These are phyloP conservation scores for Chrysopogon serrulatus DNA, from an alignment of 176 grass and related monocot genomes.

Conservation along the genomic window DNA sequence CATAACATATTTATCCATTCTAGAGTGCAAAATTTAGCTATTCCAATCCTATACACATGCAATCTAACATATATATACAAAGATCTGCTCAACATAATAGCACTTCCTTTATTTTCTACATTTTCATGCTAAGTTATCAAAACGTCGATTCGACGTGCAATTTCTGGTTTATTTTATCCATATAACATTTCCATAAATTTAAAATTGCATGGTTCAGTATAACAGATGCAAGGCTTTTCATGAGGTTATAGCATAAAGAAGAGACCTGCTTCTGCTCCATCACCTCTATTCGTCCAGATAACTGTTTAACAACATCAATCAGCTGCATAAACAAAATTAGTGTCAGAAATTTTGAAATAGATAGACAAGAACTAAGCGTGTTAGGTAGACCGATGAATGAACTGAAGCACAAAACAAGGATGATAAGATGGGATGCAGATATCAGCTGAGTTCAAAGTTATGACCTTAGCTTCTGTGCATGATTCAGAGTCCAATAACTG, in stretches of 20 bases:
- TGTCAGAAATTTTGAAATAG: too few relatives aligned
- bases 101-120: not conserved
- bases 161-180: not conserved
- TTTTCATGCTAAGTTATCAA: not conserved
- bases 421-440: too few relatives aligned
- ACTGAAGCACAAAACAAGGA: too few relatives aligned
- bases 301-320: constrained; percentile 38
- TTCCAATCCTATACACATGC: not conserved
- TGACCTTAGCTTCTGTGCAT: constrained; percentile 19
- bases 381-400: too few relatives aligned
- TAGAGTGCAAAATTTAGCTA: too few relatives aligned
- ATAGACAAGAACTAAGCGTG: too few relatives aligned
- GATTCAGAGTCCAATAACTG: constrained; percentile 18
- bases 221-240: not conserved
- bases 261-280: constrained; percentile 75
- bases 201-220: not conserved
- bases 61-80: not conserved
- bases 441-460: too few relatives aligned
- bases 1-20: too few relatives aligned
- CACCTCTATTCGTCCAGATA: constrained; percentile 28
- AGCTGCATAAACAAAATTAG: too few relatives aligned
- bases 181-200: not conserved
- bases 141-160: not conserved
- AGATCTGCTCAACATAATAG: too few relatives aligned
- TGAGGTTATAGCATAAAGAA: not conserved